phyloP scores from a whole-genome alignment of 2,329 filamentous ascomycete species.

The Hypoxylon sp. region DNA sequence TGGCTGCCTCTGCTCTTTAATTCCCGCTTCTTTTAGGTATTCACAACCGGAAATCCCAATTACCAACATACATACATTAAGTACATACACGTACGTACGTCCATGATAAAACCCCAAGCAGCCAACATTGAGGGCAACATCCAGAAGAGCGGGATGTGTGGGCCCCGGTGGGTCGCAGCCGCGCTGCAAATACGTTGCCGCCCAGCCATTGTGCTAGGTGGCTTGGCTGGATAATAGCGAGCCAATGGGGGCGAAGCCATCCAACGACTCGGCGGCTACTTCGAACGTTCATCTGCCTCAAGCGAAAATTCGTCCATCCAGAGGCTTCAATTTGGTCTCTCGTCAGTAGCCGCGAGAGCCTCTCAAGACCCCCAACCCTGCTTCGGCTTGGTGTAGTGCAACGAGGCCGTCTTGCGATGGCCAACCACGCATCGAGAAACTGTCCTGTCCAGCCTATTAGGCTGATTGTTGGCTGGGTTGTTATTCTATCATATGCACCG shows the following conservation, averaged over 20 bases:
- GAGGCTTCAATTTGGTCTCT: slow-evolving; percentile 45
- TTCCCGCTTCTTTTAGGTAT: background rate
- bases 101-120: too few species aligned
- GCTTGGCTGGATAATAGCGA: slow-evolving; percentile 36
- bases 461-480: slow-evolving; percentile 30
- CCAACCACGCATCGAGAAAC: slow-evolving; percentile 43
- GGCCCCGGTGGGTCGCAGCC: slow-evolving; percentile 46
- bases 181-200: slow-evolving; percentile 47
- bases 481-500: slow-evolving; percentile 10
- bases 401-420: slow-evolving; percentile 10
- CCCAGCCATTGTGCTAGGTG: slow-evolving; percentile 45
- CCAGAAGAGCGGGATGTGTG: slow-evolving; percentile 34
- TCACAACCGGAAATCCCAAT: background rate
- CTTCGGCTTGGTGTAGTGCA: slow-evolving; percentile 35
- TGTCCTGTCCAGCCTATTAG: slow-evolving; percentile 27
- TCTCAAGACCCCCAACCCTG: slow-evolving; percentile 29
- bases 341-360: slow-evolving; percentile 45
- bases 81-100: too few species aligned
- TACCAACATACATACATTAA: background rate
- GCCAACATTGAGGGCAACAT: slow-evolving; percentile 20
- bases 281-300: slow-evolving; percentile 50
- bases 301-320: slow-evolving; percentile 46
- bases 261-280: slow-evolving; percentile 48
- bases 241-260: slow-evolving; percentile 44
- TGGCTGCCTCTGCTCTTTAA: background rate